A percentile compares a stretch with the other conserved stretches of the same genome.
Conservation (phyloP, 2,329 filamentous ascomycete genomes). For the Diplodia scrobiculata region DNA sequence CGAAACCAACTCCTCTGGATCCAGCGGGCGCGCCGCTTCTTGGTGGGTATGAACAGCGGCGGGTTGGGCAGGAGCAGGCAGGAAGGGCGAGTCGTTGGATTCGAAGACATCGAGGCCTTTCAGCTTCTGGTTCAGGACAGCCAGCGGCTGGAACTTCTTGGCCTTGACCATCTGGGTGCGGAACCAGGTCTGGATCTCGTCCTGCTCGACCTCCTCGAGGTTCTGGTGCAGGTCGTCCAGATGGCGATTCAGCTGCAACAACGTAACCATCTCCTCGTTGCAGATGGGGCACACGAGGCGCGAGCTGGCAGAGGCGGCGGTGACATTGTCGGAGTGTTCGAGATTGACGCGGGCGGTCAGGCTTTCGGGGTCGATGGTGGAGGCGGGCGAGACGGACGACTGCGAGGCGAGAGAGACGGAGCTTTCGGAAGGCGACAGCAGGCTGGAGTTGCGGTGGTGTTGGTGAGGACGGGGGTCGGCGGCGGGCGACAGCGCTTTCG, state of each 20-base stretch:
- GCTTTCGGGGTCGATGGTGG: constrained; percentile 72
- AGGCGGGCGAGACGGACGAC: constrained; percentile 69
- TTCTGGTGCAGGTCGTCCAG: constrained; percentile 90
- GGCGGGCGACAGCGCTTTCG: constrained; percentile 74
- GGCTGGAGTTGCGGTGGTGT: constrained; percentile 49
- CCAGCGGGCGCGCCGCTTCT: constrained; percentile 48
- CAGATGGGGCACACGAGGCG: constrained; percentile 95
- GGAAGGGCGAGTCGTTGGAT: constrained; percentile 70
- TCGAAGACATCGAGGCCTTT: constrained; percentile 93
- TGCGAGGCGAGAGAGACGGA: constrained; percentile 77
- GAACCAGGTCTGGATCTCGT: constrained; percentile 97
- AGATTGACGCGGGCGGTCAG: constrained; percentile 79
- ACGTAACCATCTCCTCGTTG: constrained; percentile 94
- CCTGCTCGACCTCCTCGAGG: constrained; percentile 81
- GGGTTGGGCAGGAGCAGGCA: constrained; percentile 42
- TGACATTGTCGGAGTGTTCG: constrained; percentile 59
- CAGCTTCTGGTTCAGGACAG: constrained; percentile 88
- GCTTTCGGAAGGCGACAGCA: constrained; percentile 68
- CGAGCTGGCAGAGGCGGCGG: constrained; percentile 61
- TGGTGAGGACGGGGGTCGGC: constrained; percentile 45
- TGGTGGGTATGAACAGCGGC: constrained; percentile 42
- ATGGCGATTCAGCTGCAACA: constrained; percentile 83
- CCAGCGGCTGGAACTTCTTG: constrained; percentile 88
- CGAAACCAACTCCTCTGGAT: constrained; percentile 89
- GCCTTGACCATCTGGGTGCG: constrained; percentile 91